Base-by-base conservation (phyloP, 2,329 filamentous ascomycete species). In the Apiospora saccharicola region DNA sequence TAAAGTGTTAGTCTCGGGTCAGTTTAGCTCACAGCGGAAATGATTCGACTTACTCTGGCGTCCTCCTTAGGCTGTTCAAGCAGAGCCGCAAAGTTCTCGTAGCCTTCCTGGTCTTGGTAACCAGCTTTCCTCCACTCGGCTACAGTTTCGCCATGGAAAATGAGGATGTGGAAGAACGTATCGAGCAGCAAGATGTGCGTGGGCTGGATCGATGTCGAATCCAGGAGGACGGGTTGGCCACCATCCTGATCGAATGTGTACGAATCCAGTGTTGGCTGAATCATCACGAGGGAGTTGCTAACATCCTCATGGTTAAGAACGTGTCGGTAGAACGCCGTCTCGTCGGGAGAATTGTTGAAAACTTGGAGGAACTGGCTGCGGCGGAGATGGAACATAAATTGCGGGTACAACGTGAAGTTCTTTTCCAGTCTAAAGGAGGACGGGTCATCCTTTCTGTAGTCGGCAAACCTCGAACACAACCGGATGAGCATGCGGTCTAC, bases 351-450 rank as follows among this genome's bases (percentile, higher is more conserved):
- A 83, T 98, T 99, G 87, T 99, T 99, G 90, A 99, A 99, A 72
- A 99, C 95, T 81, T 99, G 96, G 75, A 99, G 84, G 87, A 99
- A 99, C 83, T 98, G 96, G 83, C 95, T 98, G 83, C 96, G 91
- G 78, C 96, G 93, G 74, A 99, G 89, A 83, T 99, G 96, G 88
- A 99, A 99, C 96, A 99, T 99, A 85, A 99, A 99, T 82, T 99
- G 96, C 37, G 96, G 96, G 80, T 99, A 99, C 22, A 99, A 89
- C 0, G 96, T 98, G 81, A 99, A 99, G 86, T 99, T 99, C 90
- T 98, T 98, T 84, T 99, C 96, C 75, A 98, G 85, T 47, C 95
- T 91, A 90, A 99, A 99, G 0, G 96, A 98, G 6, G 96, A 97
- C 19, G 96, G 95, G 78, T 99, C 96, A 81, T 99, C 96, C 84